Base-by-base conservation (phyloP, 2,329 filamentous ascomycete species). In the Cercospora sesami region DNA sequence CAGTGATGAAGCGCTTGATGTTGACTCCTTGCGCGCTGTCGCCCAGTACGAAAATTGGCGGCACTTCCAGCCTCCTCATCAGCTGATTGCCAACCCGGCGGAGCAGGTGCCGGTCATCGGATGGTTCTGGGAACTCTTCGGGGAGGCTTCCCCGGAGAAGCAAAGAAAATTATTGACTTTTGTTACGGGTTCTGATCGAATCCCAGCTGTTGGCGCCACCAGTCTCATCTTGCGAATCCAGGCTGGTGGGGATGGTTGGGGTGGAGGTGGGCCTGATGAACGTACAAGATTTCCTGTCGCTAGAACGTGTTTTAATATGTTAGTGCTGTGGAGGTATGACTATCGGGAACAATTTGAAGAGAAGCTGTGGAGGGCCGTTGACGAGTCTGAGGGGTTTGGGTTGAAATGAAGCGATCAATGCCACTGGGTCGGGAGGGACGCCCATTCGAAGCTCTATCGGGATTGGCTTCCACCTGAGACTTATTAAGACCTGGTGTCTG, bases 41-140 rank as follows among this genome's bases (percentile, higher is more conserved):
- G 92, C 93, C 0, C 85, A 87, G 14, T 96, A 96, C 75, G 91
- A 96, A 60, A 91, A 92, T 67, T 97, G 93, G 93, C 26, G 81
- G 79, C 42, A 85, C 85, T 48, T 69, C 59, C 62, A 71, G 18
- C 72, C 74, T 5, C 74, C 75, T 7, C 74, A 78, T 60, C 62
- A 66, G 31, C 63, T 68, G 8, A 65, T 76, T 5, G 65, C 73
- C 5, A 73, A 73, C 21, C 84, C 87, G 4, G 84, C 84, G 8
- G 85, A 87, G 9, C 80, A 79, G 0, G 90, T 94, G 65, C 87
- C 89, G 0, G 89, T 91, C 6, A 83, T 97, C 18, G 80, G 82
- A 48, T 97, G 93, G 93, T 97, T 97, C 81, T 97, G 94, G 94
- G 86, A 93, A 63, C 87, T 90, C 16, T 95, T 97, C 72, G 84